phyloP scores from a whole-genome alignment of 805 yeast species.

The Vanderwaltozyma tropicalis region DNA sequence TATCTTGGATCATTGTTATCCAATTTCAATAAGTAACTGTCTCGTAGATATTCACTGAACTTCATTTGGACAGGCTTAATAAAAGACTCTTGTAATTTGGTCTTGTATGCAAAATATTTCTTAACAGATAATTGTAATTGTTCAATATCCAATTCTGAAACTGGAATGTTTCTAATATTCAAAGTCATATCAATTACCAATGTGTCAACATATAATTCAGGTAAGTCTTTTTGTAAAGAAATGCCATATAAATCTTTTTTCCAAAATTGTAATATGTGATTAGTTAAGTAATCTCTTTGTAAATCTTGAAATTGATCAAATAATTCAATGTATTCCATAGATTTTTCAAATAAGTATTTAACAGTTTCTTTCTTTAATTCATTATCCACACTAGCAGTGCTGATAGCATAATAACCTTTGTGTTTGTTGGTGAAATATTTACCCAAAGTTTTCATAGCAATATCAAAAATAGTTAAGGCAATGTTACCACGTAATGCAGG shows the following conservation, averaged over 20 bases:
- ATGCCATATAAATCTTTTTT: conserved; percentile 33
- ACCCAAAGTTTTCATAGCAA: conserved; percentile 43
- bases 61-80: conserved; percentile 28
- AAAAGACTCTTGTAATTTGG: conserved; percentile 31
- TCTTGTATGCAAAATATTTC: conserved; percentile 52
- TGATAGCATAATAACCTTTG: conserved; percentile 24
- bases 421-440: conserved; percentile 24
- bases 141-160: conserved; percentile 37
- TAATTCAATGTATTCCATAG: conserved; percentile 40
- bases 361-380: conserved; percentile 19
- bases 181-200: conserved; percentile 48
- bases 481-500: conserved; percentile 71
- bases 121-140: conserved; percentile 60
- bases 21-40: conserved; percentile 25
- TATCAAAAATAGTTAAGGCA: conserved; percentile 59
- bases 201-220: conserved; percentile 31
- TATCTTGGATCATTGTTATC: conserved; percentile 23
- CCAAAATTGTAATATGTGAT: conserved; percentile 51
- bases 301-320: conserved; percentile 62
- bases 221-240: conserved; percentile 15
- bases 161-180: conserved; percentile 47
- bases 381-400: conserved; percentile 28
- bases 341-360: conserved; percentile 31
- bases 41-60: conserved; percentile 28
- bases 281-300: conserved; percentile 55